These are phyloP conservation scores for Pulveroboletus sp. DNA, from an alignment of 768 basidiomycete genomes.

Conservation along the genomic window DNA sequence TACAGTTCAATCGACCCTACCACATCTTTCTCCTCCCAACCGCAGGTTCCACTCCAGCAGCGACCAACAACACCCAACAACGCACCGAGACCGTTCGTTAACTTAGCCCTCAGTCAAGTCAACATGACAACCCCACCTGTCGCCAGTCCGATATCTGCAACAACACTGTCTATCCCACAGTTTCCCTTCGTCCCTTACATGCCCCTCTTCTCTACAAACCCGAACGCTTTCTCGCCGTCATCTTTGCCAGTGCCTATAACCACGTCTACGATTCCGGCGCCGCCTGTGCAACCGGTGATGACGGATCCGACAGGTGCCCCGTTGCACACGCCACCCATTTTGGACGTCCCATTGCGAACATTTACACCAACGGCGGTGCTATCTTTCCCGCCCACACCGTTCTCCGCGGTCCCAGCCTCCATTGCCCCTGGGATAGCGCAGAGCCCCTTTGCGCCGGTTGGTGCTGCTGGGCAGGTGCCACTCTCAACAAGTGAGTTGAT, in stretches of 20 bases:
- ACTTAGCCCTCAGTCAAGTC: conserved; percentile 8
- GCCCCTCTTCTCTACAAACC: background rate
- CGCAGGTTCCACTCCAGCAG: conserved; percentile 9
- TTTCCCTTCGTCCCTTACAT: conserved; percentile 6
- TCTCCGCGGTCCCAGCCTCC: background rate
- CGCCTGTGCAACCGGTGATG: conserved; percentile 8
- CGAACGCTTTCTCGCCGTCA: conserved; percentile 17
- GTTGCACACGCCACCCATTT: conserved; percentile 2
- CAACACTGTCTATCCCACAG: background rate
- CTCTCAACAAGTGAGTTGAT: background rate
- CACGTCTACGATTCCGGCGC: conserved; percentile 7
- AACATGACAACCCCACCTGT: background rate
- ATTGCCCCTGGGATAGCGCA: conserved; percentile 8
- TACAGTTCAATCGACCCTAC: conserved; percentile 9
- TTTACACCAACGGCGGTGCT: background rate
- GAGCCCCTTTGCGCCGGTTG: conserved; percentile 16
- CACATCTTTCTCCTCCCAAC: conserved; percentile 11
- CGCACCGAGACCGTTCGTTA: conserved; percentile 19
- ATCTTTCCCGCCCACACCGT: conserved; percentile 7
- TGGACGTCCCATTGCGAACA: background rate
- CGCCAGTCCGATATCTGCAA: conserved; percentile 7
- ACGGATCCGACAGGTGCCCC: conserved; percentile 1
- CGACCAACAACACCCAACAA: background rate
- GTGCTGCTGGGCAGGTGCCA: conserved; percentile 24
- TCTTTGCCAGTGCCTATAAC: background rate